Base-by-base conservation (phyloP, 73 alveolate genomes). In the Paramecium octaurelia region DNA sequence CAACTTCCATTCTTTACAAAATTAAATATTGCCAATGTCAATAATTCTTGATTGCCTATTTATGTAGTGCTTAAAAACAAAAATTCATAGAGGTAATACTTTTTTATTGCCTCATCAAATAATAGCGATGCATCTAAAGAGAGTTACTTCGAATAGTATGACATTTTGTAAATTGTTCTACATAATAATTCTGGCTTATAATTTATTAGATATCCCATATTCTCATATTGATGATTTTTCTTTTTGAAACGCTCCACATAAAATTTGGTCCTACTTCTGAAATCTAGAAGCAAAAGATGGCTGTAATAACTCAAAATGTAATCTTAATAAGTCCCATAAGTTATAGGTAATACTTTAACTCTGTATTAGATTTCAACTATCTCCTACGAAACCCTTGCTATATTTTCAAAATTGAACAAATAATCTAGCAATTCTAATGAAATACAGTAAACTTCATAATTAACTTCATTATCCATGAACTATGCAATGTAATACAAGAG, bases 71-170 rank as follows among this genome's bases (percentile, higher is more conserved):
- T 80, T 18, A 31, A 23, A 48, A 42, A 80, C 12, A 80, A 34
- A 80, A 44, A 80, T 44, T 80, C 91, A 43, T 80, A 80, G 8
- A 46, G 31, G 48, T 16, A 80, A 46, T 80, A 80, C 34, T 80
- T 44, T 31, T 80, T 42, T 9, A 80, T 12, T 42, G 76, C 70
- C 20, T 46, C n/a, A 48, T 24, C 75, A 80, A 80, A 80, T 42
- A 80, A 1, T 2, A 12, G 29, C 5, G 76, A 20, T 12, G 91
- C 70, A 42, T 48, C 43, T 23, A 21, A 9, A 0, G 35, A 38
- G 0, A 80, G 29, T 21, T 46, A 10, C 27, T 43, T 42, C 2
- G 57, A 21, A 80, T 3, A 80, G 6, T 40, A 18, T n/a, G 76
- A 44, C 31, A 48, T 11, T n/a, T 43, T 80, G 9, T 44, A 40